Conservation (phyloP, 2,329 filamentous ascomycete genomes). For the Pyrenophora seminiperda region DNA sequence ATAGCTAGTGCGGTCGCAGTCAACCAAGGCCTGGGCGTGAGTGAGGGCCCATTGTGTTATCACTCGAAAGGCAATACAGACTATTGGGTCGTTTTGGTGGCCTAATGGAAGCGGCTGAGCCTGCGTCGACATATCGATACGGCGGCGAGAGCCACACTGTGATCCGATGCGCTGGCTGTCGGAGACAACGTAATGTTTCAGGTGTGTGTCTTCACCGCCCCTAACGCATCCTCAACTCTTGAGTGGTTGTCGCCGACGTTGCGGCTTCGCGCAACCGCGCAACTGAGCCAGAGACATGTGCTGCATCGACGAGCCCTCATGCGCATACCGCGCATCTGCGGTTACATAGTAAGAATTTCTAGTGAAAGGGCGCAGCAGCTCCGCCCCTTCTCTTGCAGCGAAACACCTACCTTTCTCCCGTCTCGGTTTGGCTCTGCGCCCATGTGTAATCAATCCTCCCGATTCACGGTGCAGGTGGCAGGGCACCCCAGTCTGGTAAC, state of each 20-base stretch:
- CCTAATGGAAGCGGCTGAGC: conserved; percentile 9
- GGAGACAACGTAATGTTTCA: conserved; percentile 9
- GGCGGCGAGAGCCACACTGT: conserved; percentile 17
- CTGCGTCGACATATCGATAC: conserved; percentile 18
- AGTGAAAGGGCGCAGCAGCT: conserved; percentile 32
- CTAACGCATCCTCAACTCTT: not conserved
- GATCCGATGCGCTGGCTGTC: conserved; percentile 11
- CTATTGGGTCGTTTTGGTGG: not conserved
- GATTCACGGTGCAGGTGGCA: conserved; percentile 30
- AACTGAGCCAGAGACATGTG: not conserved
- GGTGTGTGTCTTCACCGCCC: conserved; percentile 8
- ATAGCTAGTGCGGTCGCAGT: not conserved
- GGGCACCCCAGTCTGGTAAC: conserved; percentile 23
- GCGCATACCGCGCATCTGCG: conserved; percentile 11
- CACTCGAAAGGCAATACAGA: conserved; percentile 8
- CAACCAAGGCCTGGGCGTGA: not conserved
- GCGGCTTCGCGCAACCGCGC: not conserved
- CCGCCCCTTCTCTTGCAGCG: conserved; percentile 34
- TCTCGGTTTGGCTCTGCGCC: conserved; percentile 24
- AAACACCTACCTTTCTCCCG: conserved; percentile 28
- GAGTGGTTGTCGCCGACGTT: not conserved
- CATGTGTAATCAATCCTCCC: conserved; percentile 32
- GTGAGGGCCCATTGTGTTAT: not conserved
- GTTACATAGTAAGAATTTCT: too few relatives aligned
- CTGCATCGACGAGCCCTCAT: not conserved